Evolutionary conservation across 1,284 basidiomycete genomes (phyloP), one percentile per base, ranked within the genome.

Genomic region (Trichosporon sp.): DNA sequence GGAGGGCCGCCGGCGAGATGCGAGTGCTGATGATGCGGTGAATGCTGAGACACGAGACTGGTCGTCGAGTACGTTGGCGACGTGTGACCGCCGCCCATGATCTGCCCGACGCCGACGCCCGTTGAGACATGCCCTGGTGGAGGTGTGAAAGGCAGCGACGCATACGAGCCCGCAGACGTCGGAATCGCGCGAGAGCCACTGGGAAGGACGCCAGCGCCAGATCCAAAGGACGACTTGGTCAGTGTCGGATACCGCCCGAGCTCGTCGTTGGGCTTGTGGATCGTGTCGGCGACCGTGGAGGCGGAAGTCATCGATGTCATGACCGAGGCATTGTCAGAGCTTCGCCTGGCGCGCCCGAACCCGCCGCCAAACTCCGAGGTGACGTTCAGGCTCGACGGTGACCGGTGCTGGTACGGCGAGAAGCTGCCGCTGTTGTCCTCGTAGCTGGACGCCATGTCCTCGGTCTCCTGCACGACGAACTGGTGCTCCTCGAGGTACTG

Each of bases 211-310:
- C 59, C 59, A 16, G 31, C n/a, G 59, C 37, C 37, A 1, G 59
- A 63, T 12, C 59, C 59, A 7, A 63, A 63, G 0, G 59, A 63
- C 32, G 59, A 63, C 32, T 73, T 67, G 0, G 40, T 72, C 14
- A 76, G 32, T 12, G 72, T 70, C 7, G 80, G 81, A 72, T 83
- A 82, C 8, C 79, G 74, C 0, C 78, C 81, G 16, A 78, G 70
- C 67, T 82, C 76, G 40, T 73, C 70, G 56, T 76, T 77, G 5
- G 75, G 73, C 63, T 71, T 66, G 31, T 76, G 73, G 6, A 69
- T 16, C 4, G 73, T 71, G 48, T 73, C 75, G 61, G 64, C 72
- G 8, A 77, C 61, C 4, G 59, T 63, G 10, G 59, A 63, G 10
- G 76, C 74, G 4, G 79, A 78, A 1, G 78, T 73, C 19, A 73